These are phyloP conservation scores for Rhamnella rubrinervis DNA, from an alignment of 331 rosid genomes.

Conservation along the genomic window DNA sequence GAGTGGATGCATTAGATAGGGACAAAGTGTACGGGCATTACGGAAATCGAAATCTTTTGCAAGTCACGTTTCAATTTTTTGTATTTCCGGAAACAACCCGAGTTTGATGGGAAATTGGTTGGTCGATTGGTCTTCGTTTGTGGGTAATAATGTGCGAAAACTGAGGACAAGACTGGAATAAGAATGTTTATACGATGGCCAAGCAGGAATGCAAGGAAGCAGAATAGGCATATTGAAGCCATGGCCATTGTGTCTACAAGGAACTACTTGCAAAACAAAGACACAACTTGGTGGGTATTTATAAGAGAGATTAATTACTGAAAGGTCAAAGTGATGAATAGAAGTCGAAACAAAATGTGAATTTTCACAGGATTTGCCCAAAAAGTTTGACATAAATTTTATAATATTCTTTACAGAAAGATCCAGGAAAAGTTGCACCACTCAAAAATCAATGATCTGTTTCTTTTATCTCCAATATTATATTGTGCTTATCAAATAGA, in stretches of 20 bases:
- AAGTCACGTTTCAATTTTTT: no score
- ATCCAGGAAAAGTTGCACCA: conserved; percentile 16
- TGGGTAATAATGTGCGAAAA: no score
- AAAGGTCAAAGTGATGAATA: not conserved
- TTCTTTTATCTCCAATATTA: no score
- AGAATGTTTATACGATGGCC: not conserved
- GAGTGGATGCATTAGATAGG: no score
- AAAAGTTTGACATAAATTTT: not conserved
- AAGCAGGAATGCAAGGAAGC: conserved; percentile 27
- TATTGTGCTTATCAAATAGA: no score
- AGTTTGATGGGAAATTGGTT: no score
- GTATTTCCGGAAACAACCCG: no score
- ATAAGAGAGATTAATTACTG: not conserved
- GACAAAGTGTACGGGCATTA: no score
- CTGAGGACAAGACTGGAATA: not conserved
- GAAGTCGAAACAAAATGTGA: not conserved
- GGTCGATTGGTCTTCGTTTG: no score
- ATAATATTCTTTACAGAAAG: conserved; percentile 15
- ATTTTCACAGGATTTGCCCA: not conserved
- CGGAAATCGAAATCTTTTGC: no score
- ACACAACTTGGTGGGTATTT: not conserved
- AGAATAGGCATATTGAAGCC: conserved; percentile 21
- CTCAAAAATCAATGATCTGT: no score
- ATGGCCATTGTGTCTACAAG: conserved; percentile 8
- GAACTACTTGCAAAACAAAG: not conserved